Conservation (phyloP, 2,329 filamentous ascomycete species). For the Xylaria multiplex region DNA sequence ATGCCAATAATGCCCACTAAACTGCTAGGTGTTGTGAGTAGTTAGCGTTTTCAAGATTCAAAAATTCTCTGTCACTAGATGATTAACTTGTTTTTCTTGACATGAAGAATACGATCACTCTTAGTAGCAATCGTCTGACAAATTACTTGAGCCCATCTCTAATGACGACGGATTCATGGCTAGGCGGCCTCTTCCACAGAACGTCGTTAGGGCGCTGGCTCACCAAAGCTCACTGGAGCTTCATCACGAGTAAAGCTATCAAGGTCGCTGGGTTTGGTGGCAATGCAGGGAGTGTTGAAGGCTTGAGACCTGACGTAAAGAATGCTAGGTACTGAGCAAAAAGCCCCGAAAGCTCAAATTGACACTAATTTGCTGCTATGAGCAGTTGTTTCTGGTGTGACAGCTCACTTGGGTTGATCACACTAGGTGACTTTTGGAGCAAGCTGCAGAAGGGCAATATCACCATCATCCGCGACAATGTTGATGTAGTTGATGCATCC, state of each 20-base stretch:
- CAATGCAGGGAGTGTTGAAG: too few species aligned
- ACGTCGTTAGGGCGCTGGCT: constrained; percentile 24
- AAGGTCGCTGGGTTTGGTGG: too few species aligned
- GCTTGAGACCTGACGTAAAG: too few species aligned
- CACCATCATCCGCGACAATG: constrained; percentile 28
- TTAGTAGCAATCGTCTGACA: constrained; percentile 25
- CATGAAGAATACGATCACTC: too few species aligned
- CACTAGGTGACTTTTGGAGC: constrained; percentile 33
- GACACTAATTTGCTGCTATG: too few species aligned
- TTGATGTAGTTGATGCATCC: constrained; percentile 20
- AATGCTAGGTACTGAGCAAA: too few species aligned
- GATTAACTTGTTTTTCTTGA: too few species aligned
- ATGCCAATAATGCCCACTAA: constrained; percentile 34
- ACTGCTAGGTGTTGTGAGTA: constrained; percentile 17
- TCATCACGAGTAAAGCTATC: too few species aligned
- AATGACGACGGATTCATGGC: constrained; percentile 22
- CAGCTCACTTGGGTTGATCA: constrained; percentile 29
- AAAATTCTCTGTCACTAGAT: too few species aligned
- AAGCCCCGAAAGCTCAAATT: too few species aligned
- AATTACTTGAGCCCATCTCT: constrained; percentile 32
- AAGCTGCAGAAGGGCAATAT: constrained; percentile 27
- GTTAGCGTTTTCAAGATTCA: not conserved
- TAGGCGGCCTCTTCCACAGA: constrained; percentile 24
- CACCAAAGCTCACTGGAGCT: constrained; percentile 11
- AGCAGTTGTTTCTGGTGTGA: constrained; percentile 31